Base-by-base conservation (phyloP, 2,329 filamentous ascomycete species). In the Neonectria magnoliae region DNA sequence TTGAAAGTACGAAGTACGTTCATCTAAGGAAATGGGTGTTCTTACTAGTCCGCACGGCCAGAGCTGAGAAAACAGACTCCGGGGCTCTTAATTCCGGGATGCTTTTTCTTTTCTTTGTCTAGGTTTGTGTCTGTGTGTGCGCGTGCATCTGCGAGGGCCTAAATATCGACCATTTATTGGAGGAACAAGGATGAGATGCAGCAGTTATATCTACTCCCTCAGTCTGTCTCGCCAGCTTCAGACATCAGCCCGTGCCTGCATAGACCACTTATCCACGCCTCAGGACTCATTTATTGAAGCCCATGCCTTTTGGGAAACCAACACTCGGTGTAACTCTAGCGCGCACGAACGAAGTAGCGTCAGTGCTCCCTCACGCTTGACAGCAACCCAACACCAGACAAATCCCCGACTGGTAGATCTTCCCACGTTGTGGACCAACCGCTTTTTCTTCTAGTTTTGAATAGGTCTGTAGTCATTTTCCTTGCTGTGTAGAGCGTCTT, bases 251-350 rank as follows among this genome's bases (percentile, higher is more conserved):
- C 8, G 47, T 57, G 59, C 58, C 53, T 58, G 62, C 58, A 44
- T 65, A 48, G 33, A 42, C 59, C 53, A n/a, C 25, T 38, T 33
- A 51, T 64, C 50, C 61, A 64, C 55, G 42, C 51, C 8, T 13
- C 5, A 10, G 2, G 9, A 8, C 9, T 10, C 29, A 29, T 29
- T 29, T 14, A 13, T 13, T 16, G 11, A 7, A 45, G 53, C 27
- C 57, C 20, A 22, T 38, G 41, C 29, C 14, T 29, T 31, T 25
- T 47, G 27, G 5, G 29, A 45, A 54, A 41, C 27, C 25, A 44
- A 55, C 59, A 41, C 59, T 58, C 2, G 63, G 63, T 29, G 63
- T 62, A 25, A 54, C 50, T 41, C 41, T 54, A 60, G 48, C 20
- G 38, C 27, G 38, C 25, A 5, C 25, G 25, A 25, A 25, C 25